These are phyloP conservation scores for Kondoa subrosea DNA, from an alignment of 768 basidiomycete genomes.

Conservation along the genomic window DNA sequence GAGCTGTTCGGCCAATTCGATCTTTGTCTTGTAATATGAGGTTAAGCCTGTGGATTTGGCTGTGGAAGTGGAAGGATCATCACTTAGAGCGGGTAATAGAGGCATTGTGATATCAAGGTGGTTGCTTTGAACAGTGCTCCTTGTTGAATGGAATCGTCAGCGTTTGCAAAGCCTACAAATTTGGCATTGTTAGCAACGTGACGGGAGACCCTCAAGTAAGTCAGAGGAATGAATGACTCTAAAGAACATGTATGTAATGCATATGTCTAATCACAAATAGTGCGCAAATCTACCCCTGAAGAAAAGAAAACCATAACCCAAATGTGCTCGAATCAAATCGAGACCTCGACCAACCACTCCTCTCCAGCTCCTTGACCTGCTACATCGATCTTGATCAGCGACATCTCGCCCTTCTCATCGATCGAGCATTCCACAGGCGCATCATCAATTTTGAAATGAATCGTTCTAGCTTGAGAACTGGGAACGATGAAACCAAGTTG, in stretches of 20 bases:
- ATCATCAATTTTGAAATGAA: background rate
- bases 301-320: too few relatives aligned
- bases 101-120: background rate
- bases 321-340: background rate
- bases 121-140: too few relatives aligned
- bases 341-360: background rate
- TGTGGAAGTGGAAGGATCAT: background rate
- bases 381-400: background rate
- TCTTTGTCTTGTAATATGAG: slow-evolving; percentile 81
- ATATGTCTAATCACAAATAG: too few relatives aligned
- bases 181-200: too few relatives aligned
- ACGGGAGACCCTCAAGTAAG: too few relatives aligned
- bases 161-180: too few relatives aligned
- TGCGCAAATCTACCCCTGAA: too few relatives aligned
- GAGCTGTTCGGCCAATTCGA: slow-evolving; percentile 74
- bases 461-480: background rate
- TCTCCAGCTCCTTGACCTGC: background rate
- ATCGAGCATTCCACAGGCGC: background rate
- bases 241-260: too few relatives aligned
- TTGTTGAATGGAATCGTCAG: too few relatives aligned
- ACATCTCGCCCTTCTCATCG: background rate
- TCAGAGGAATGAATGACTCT: too few relatives aligned
- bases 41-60: background rate
- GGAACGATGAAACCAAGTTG: background rate
- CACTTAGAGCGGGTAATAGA: background rate